Evolutionary conservation across 2,329 filamentous ascomycete genomes (phyloP).

Genomic region (Talaromyces sp.): DNA sequence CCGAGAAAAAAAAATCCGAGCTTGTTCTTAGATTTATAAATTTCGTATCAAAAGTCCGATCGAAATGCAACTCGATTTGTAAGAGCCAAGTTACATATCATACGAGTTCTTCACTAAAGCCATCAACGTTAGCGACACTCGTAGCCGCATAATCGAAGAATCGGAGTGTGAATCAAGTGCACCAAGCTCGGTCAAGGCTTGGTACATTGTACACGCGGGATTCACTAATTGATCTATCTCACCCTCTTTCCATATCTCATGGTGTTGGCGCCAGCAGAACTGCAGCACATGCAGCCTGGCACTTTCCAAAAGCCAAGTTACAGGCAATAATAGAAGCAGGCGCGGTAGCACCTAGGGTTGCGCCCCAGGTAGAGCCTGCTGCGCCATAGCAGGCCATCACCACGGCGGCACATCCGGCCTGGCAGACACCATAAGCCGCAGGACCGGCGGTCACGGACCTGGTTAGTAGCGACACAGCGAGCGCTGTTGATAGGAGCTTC

Average conservation of each 20-base stretch:
- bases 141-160: background rate
- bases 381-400: conserved; percentile 48
- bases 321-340: conserved; percentile 44
- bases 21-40: no score
- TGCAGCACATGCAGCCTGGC: conserved; percentile 45
- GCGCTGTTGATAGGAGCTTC: background rate
- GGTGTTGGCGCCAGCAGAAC: conserved; percentile 33
- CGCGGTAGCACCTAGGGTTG: conserved; percentile 36
- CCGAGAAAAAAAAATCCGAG: no score
- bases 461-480: background rate
- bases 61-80: background rate
- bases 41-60: background rate
- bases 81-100: background rate
- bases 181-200: background rate
- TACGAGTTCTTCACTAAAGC: background rate
- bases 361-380: conserved; percentile 44
- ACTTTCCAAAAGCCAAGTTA: conserved; percentile 46
- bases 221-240: background rate
- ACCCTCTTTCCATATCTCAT: conserved; percentile 20
- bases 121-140: background rate
- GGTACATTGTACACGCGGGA: background rate
- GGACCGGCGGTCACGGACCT: conserved; percentile 15
- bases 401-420: conserved; percentile 45
- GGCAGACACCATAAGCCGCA: conserved; percentile 44
- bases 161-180: background rate